phyloP scores from a whole-genome alignment of 148 eudicot genomes.

The Dianthus caryophyllus region DNA sequence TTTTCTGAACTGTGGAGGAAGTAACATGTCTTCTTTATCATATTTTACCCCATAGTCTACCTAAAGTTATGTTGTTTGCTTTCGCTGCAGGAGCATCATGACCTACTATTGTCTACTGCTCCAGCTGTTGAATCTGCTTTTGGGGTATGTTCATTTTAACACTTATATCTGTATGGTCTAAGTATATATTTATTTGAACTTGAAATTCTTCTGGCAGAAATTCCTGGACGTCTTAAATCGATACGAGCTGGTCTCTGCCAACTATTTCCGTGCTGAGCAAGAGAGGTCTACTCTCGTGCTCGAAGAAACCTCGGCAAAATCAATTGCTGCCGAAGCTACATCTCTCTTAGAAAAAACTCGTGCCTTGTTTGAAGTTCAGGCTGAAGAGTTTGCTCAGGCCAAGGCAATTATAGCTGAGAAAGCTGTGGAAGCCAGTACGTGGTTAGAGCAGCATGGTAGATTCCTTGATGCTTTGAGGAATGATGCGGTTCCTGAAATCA shows the following conservation, averaged over 20 bases:
- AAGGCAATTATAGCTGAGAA: conserved; percentile 70
- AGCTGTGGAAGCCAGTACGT: conserved; percentile 67
- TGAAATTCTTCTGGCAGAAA: conserved; percentile 48
- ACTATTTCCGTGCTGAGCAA: conserved; percentile 70
- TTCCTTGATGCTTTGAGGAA: conserved; percentile 81
- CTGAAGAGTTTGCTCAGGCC: conserved; percentile 76
- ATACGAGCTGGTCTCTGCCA: conserved; percentile 70
- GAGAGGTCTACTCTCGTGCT: conserved; percentile 75
- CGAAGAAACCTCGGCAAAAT: conserved; percentile 84
- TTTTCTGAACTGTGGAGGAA: background rate
- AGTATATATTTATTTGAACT: conserved; percentile 19
- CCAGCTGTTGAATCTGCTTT: conserved; percentile 87
- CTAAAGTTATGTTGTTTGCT: conserved; percentile 5
- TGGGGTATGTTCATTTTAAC: conserved; percentile 50
- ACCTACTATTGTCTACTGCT: conserved; percentile 65
- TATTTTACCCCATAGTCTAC: conserved; percentile 6
- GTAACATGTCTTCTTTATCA: conserved; percentile 16
- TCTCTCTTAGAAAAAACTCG: conserved; percentile 54
- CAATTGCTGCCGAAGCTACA: conserved; percentile 72
- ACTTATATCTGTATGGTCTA: conserved; percentile 16
- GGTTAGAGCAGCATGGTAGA: conserved; percentile 92
- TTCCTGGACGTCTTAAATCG: conserved; percentile 59
- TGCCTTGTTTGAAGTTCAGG: conserved; percentile 64
- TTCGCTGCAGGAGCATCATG: conserved; percentile 82
- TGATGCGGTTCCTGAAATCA: conserved; percentile 62